Percentiles rank a stretch among this genome's conserved stretches.
Evolutionary conservation across 1,284 basidiomycete species (phyloP).

Genomic region (Cryptococcus deneoformans): DNA sequence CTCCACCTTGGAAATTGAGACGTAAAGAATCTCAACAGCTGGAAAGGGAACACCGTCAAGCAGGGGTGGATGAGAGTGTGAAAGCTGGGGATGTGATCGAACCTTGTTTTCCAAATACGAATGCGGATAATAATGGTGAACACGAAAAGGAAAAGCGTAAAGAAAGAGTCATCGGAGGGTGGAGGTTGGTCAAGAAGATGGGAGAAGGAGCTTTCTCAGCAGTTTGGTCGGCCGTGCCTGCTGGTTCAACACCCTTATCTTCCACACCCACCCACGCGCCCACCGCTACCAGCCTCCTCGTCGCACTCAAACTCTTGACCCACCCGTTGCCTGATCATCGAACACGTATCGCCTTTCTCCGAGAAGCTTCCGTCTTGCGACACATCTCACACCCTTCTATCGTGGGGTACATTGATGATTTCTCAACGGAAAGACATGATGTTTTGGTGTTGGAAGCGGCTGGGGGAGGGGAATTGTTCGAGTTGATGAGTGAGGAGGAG

Average conservation of each 20-base stretch:
- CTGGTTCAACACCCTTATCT: slow-evolving; percentile 1
- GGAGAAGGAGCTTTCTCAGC: slow-evolving; percentile 73
- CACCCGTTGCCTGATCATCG: slow-evolving; percentile 62
- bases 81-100: slow-evolving; percentile 26
- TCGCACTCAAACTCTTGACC: slow-evolving; percentile 79
- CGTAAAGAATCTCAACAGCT: slow-evolving; percentile 21
- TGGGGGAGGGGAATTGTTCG: slow-evolving; percentile 79
- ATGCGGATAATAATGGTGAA: neutral
- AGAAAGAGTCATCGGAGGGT: slow-evolving; percentile 4
- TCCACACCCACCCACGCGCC: neutral
- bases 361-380: slow-evolving; percentile 82
- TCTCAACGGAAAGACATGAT: slow-evolving; percentile 71
- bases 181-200: slow-evolving; percentile 57
- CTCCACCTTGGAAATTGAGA: neutral
- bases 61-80: slow-evolving; percentile 12
- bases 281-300: slow-evolving; percentile 7
- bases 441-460: slow-evolving; percentile 77
- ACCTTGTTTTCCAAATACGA: neutral
- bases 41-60: slow-evolving; percentile 20
- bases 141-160: slow-evolving; percentile 9
- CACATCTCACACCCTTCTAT: slow-evolving; percentile 83
- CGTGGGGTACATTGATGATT: slow-evolving; percentile 68
- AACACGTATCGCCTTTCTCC: slow-evolving; percentile 76
- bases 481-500: slow-evolving; percentile 65
- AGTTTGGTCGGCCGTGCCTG: slow-evolving; percentile 65